Evolutionary conservation across 73 alveolate genomes (phyloP).

Genomic region (Paramecium sexaurelia): DNA sequence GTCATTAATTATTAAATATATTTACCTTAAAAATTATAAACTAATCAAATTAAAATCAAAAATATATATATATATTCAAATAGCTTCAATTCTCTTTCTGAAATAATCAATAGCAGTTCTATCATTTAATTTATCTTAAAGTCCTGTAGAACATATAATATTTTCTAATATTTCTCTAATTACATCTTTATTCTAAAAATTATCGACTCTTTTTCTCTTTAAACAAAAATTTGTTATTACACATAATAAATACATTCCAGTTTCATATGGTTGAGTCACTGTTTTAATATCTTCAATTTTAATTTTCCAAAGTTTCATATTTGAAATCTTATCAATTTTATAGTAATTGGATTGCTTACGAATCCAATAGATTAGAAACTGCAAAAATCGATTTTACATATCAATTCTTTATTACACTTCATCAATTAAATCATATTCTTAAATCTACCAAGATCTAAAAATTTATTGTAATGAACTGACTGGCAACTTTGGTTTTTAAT

Average conservation of each 20-base stretch:
- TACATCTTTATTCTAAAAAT: neutral
- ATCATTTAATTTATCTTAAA: neutral
- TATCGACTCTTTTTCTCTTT: neutral
- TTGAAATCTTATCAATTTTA: neutral
- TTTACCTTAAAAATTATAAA: neutral
- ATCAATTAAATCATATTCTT: neutral
- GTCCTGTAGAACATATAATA: neutral
- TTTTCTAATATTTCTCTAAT: neutral
- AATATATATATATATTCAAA: neutral
- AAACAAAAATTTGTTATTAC: neutral
- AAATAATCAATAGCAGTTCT: neutral
- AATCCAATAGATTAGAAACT: constrained; percentile 37
- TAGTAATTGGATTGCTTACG: neutral
- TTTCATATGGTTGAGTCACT: neutral
- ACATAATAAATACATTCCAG: constrained; percentile 11
- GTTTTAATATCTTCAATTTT: constrained; percentile 44
- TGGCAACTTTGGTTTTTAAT: neutral
- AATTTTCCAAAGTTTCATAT: constrained; percentile 48
- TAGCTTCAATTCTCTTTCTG: neutral
- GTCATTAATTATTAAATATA: neutral
- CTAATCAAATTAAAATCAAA: neutral
- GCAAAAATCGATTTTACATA: neutral
- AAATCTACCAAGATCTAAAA: neutral
- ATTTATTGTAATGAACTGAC: neutral
- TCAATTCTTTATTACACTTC: neutral